Conservation (phyloP, 176 grass and related monocot species). For the Calamus simplicifolius region DNA sequence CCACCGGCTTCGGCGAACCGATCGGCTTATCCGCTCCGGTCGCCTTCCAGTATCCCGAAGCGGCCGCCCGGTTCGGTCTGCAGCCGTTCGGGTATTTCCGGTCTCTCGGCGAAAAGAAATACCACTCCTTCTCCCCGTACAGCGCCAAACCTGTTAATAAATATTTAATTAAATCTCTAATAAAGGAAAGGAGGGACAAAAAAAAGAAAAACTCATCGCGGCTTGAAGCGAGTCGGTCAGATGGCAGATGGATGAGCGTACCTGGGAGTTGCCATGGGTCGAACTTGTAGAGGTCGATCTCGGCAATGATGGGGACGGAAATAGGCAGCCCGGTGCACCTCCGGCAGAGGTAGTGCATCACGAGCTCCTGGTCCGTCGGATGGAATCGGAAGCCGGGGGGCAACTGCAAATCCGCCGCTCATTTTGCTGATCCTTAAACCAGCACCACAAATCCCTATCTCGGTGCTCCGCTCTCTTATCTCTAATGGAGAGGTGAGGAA, state of each 20-base stretch:
- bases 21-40: slow-evolving; percentile 92
- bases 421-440: slow-evolving; percentile 13
- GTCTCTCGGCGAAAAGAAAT: slow-evolving; percentile 81
- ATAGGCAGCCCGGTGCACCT: slow-evolving; percentile 50
- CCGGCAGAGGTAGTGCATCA: slow-evolving; percentile 73
- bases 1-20: slow-evolving; percentile 43
- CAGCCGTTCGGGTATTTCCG: slow-evolving; percentile 89
- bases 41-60: slow-evolving; percentile 85
- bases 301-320: slow-evolving; percentile 46
- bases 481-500: no score
- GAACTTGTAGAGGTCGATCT: slow-evolving; percentile 81
- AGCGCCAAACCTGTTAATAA: slow-evolving; percentile 35
- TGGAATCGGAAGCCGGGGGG: slow-evolving; percentile 92
- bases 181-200: no score
- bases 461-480: no score
- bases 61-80: slow-evolving; percentile 67
- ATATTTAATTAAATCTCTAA: no score
- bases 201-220: no score
- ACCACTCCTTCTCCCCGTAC: slow-evolving; percentile 85
- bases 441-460: no score
- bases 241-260: neutral
- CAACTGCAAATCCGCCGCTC: slow-evolving; percentile 54
- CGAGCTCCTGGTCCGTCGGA: slow-evolving; percentile 89
- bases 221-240: no score
- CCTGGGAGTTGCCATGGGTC: slow-evolving; percentile 65